phyloP scores from a whole-genome alignment of 805 yeast genomes.

The Barnettozyma pratensis region DNA sequence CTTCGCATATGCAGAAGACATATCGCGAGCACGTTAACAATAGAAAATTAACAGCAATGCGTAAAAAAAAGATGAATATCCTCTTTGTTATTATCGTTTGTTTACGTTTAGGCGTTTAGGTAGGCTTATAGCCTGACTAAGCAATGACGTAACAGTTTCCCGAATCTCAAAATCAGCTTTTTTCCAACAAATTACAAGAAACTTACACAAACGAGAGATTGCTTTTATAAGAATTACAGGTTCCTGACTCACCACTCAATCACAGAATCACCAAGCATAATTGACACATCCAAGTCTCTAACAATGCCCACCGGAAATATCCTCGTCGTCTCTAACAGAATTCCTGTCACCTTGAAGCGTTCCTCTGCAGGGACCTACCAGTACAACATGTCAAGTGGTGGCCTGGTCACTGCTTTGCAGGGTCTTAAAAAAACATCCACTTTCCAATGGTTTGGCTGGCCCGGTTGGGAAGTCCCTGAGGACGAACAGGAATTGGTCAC shows the following conservation, averaged over 20 bases:
- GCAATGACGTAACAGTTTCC: no score
- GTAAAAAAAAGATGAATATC: no score
- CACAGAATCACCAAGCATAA: not conserved
- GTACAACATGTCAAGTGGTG: conserved; percentile 94
- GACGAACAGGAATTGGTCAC: conserved; percentile 66
- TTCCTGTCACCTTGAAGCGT: conserved; percentile 87
- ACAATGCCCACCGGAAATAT: conserved; percentile 44
- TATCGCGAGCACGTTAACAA: not conserved
- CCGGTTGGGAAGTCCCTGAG: conserved; percentile 82
- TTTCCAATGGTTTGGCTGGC: conserved; percentile 99
- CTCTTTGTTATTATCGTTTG: not conserved
- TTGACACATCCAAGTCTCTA: not conserved
- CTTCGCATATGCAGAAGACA: conserved; percentile 36
- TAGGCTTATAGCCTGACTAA: no score
- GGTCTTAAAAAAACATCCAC: conserved; percentile 79
- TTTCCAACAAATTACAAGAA: no score
- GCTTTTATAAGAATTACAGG: no score
- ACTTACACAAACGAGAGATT: no score
- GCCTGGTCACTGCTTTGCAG: conserved; percentile 91
- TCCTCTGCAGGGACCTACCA: conserved; percentile 59
- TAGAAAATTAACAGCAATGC: no score
- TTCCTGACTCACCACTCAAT: not conserved
- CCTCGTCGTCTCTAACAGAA: conserved; percentile 86
- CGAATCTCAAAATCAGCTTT: no score
- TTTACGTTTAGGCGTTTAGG: not conserved